Base-by-base conservation (phyloP, 495 filamentous ascomycete genomes). In the Zalerion maritima region DNA sequence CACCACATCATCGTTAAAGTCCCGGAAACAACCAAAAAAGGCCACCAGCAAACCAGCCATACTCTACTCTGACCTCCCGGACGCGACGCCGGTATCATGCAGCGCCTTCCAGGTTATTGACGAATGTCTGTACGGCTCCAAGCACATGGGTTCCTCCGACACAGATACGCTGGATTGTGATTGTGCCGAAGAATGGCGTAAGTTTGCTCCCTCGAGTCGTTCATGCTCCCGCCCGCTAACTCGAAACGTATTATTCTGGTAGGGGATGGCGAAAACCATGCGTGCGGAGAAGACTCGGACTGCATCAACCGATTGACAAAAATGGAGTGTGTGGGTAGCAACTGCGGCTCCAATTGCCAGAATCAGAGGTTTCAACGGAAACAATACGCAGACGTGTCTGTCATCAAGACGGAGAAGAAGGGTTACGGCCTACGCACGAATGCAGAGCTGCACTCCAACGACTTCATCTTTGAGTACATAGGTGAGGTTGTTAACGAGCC, bases 291-390 rank as follows among this genome's bases (percentile, higher is more conserved):
- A 38, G 84, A 96, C 54, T 94, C 89, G 11, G 89, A 96, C 52
- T 99, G 89, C 52, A 99, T 99, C 59, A 99, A 99, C 50, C 82
- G 91, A 47, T 78, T 81, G 31, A 96, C 89, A 18, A 94, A 93
- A 46, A 93, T 99, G 64, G 89, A 99, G 53, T 99, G 89, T 49
- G 67, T 81, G 12, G 73, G 75, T 23, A 69, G 71, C 36, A 72
- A 78, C 28, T 99, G 89, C 57, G 87, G 86, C 22, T 49, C 66
- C 18, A 73, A 71, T 23, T 99, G 89, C 49, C 81, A 87, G 47
- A 99, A 99, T 47, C 84, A 93, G 45, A 78, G 89, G 28, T 96
- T 99, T 42, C 86, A 92, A 54, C 80, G 70, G 37, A 79, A 73
- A 50, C 70, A 93, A 43, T 99, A 85, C 47, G 86, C 87, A 38